Percentiles rank a stretch among this genome's conserved stretches.
phyloP scores from a whole-genome alignment of 495 filamentous ascomycete genomes.

The Lasiosphaeria hispida region DNA sequence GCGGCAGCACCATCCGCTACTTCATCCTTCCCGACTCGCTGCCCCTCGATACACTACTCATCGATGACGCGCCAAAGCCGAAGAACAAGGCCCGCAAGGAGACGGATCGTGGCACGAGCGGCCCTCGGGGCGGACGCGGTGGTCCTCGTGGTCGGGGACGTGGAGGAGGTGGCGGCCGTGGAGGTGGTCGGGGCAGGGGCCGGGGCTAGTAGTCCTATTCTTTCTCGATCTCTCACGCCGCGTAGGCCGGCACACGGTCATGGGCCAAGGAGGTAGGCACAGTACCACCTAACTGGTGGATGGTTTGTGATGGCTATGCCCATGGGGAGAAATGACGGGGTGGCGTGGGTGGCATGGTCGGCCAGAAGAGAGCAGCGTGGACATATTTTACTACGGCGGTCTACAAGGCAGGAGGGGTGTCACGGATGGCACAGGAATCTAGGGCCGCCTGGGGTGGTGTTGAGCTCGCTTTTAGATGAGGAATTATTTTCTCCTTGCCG shows the following conservation, averaged over 20 bases:
- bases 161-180: constrained; percentile 59
- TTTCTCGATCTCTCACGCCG: no score
- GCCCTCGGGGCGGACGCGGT: constrained; percentile 49
- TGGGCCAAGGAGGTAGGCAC: no score
- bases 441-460: not conserved
- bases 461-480: not conserved
- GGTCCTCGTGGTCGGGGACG: constrained; percentile 55
- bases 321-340: no score
- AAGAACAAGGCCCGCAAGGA: constrained; percentile 99
- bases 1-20: constrained; percentile 89
- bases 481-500: not conserved
- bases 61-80: constrained; percentile 95
- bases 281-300: no score
- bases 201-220: constrained; percentile 10
- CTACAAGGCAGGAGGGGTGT: no score
- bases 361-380: no score
- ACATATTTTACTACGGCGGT: no score
- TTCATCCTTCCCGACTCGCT: constrained; percentile 80
- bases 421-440: no score
- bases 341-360: no score
- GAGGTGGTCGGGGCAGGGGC: constrained; percentile 23
- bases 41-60: constrained; percentile 87
- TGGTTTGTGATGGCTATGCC: no score
- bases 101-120: constrained; percentile 56
- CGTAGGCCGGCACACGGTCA: no score